Percentiles rank a stretch among this genome's conserved stretches.
Evolutionary conservation across 495 filamentous ascomycete genomes (phyloP).

Genomic region (Acidiella bohemica): DNA sequence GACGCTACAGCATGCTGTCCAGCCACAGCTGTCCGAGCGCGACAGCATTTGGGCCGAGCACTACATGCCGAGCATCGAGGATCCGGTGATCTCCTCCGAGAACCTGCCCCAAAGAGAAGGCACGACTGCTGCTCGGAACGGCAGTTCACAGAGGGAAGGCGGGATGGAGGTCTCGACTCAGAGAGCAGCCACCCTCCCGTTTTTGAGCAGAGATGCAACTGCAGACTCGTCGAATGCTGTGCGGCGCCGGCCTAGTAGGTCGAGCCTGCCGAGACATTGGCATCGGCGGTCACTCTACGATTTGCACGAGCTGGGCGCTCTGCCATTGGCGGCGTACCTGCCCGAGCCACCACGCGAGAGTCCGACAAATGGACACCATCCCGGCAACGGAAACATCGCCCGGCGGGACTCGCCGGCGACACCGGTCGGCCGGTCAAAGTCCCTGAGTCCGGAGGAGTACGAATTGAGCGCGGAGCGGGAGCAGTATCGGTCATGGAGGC

Average conservation of each 20-base stretch:
- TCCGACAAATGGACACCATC: neutral
- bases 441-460: neutral
- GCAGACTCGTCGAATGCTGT: neutral
- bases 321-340: constrained; percentile 2
- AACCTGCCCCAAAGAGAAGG: neutral
- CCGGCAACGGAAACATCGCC: neutral
- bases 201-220: neutral
- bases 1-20: constrained; percentile 10
- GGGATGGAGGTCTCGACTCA: constrained; percentile 8
- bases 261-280: constrained; percentile 12
- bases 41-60: constrained; percentile 54
- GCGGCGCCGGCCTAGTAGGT: constrained; percentile 6
- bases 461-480: constrained; percentile 17
- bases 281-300: constrained; percentile 17
- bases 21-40: constrained; percentile 45
- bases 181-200: neutral
- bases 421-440: neutral
- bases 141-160: neutral
- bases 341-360: too few relatives aligned
- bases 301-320: constrained; percentile 8
- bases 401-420: constrained; percentile 5
- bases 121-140: too few relatives aligned
- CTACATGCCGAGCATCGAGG: constrained; percentile 41
- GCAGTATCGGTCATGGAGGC: constrained; percentile 30
- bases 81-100: constrained; percentile 35